A percentile compares a stretch with the other conserved stretches of the same genome.
phyloP scores from a whole-genome alignment of 129 eudicot species.

The Apium graveolens region DNA sequence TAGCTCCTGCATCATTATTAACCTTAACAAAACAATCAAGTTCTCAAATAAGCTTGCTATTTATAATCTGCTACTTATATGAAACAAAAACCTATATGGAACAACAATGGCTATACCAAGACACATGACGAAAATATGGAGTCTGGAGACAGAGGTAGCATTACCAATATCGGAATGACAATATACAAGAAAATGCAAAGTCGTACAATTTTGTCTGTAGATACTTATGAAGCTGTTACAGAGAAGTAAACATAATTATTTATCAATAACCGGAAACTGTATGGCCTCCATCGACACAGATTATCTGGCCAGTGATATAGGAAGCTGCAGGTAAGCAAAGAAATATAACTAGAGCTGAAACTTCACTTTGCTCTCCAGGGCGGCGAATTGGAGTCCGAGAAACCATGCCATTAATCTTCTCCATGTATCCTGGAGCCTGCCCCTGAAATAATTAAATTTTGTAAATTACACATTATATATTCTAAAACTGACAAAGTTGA shows the following conservation, averaged over 20 bases:
- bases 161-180: too few relatives aligned
- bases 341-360: constrained; percentile 19
- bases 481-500: background rate
- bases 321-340: constrained; percentile 25
- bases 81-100: too few relatives aligned
- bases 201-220: too few relatives aligned
- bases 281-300: constrained; percentile 19
- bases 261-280: background rate
- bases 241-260: background rate
- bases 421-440: background rate
- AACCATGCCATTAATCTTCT: background rate
- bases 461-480: too few relatives aligned
- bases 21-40: too few relatives aligned
- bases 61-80: too few relatives aligned
- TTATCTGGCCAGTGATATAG: constrained; percentile 17
- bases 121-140: too few relatives aligned
- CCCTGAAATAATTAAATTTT: background rate
- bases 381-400: constrained; percentile 14
- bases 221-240: background rate
- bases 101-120: too few relatives aligned
- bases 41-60: too few relatives aligned
- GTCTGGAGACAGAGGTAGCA: too few relatives aligned
- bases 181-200: too few relatives aligned
- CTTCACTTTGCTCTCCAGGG: constrained; percentile 10
- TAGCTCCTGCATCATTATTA: too few relatives aligned